phyloP scores from a whole-genome alignment of 176 grass and related monocot species.

The Musa itinerans region DNA sequence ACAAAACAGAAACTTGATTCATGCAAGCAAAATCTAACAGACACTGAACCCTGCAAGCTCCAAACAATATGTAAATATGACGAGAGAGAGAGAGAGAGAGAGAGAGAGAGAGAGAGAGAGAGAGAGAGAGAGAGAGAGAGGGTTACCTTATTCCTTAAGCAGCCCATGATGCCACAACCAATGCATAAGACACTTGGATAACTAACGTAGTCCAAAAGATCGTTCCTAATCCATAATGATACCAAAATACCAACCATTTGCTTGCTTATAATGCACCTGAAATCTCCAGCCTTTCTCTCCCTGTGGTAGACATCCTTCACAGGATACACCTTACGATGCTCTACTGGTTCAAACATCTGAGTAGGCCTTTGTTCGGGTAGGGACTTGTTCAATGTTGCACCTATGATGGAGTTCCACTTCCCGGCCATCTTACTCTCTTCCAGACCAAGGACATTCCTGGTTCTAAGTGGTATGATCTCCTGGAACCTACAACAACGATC shows the following conservation, averaged over 20 bases:
- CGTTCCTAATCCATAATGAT: conserved; percentile 60
- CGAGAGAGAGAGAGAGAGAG: neutral
- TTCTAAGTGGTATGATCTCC: conserved; percentile 81
- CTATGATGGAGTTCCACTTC: conserved; percentile 80
- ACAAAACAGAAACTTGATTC: conserved; percentile 83
- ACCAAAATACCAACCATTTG: conserved; percentile 96
- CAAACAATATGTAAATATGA: neutral
- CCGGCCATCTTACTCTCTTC: conserved; percentile 44
- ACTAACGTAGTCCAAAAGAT: conserved; percentile 45
- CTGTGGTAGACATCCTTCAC: conserved; percentile 12
- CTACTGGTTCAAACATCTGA: neutral
- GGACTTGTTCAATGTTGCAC: conserved; percentile 50
- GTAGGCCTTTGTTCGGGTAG: neutral
- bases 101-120: too few relatives aligned
- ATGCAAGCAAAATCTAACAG: conserved; percentile 65
- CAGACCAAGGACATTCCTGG: conserved; percentile 82
- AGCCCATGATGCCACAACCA: conserved; percentile 84
- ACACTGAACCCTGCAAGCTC: conserved; percentile 69
- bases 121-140: too few relatives aligned
- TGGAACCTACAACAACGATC: conserved; percentile 55
- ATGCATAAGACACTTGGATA: conserved; percentile 57
- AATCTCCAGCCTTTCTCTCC: conserved; percentile 22
- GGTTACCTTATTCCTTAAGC: conserved; percentile 87
- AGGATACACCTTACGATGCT: conserved; percentile 1
- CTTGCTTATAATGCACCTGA: conserved; percentile 79